Conservation (phyloP, 164 flowering plant genomes). For the Aristolochia fimbriata region DNA sequence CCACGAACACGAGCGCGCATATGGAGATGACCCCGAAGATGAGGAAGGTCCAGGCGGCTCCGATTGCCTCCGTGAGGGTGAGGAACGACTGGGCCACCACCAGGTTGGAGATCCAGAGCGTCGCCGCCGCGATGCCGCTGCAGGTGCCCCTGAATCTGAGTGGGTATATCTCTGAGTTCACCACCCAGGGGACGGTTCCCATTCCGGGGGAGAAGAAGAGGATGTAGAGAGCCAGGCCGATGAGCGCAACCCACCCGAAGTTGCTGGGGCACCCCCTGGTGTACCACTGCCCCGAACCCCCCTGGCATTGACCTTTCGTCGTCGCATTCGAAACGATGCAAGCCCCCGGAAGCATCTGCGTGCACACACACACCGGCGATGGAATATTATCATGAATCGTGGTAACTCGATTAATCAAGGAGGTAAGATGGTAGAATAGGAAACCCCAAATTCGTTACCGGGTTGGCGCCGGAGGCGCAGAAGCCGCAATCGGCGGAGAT, state of each 20-base stretch:
- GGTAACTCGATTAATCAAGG: no score
- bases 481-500: constrained; percentile 51
- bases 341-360: constrained; percentile 45
- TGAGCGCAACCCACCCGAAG: constrained; percentile 43
- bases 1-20: constrained; percentile 33
- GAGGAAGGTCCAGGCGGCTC: constrained; percentile 45
- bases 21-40: constrained; percentile 38
- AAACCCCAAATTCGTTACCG: constrained; percentile 30
- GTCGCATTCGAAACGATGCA: constrained; percentile 31
- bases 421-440: no score
- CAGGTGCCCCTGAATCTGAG: constrained; percentile 49
- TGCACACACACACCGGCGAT: no score
- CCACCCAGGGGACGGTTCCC: constrained; percentile 69
- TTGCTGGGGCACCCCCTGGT: constrained; percentile 59
- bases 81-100: constrained; percentile 47
- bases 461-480: constrained; percentile 33
- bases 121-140: constrained; percentile 55
- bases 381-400: no score
- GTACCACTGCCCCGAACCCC: constrained; percentile 34
- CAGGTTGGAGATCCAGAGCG: constrained; percentile 55
- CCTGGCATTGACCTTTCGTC: constrained; percentile 26
- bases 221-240: constrained; percentile 51
- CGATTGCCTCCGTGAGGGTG: constrained; percentile 37
- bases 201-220: constrained; percentile 70
- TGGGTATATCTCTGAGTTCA: constrained; percentile 73